These are phyloP conservation scores for Cenchrus purpureus DNA, from an alignment of 176 grass and related monocot species.

Conservation along the genomic window DNA sequence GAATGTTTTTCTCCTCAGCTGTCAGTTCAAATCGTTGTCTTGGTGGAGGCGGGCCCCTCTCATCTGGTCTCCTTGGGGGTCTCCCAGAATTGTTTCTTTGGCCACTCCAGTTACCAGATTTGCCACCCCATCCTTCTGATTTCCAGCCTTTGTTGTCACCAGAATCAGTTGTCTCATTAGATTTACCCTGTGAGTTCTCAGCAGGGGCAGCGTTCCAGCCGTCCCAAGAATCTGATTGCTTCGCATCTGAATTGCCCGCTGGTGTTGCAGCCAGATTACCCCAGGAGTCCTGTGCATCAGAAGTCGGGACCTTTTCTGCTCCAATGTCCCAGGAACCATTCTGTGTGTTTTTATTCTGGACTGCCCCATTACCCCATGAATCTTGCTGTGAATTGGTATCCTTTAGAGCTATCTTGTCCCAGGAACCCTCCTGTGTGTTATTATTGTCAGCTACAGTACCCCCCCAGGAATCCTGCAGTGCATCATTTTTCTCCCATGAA, in stretches of 20 bases:
- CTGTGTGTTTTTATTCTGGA: constrained; percentile 6
- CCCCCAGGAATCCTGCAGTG: constrained; percentile 26
- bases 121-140: constrained; percentile 71
- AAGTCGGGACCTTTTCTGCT: constrained; percentile 20
- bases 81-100: constrained; percentile 55
- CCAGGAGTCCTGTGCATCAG: constrained; percentile 26
- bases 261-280: constrained; percentile 29
- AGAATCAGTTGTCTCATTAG: constrained; percentile 45
- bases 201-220: constrained; percentile 41
- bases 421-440: constrained; percentile 14
- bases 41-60: constrained; percentile 46
- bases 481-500: constrained; percentile 41
- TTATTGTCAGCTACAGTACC: constrained; percentile 10
- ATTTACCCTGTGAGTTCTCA: constrained; percentile 30
- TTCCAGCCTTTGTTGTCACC: constrained; percentile 62
- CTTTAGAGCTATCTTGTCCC: constrained; percentile 20
- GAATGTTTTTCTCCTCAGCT: constrained; percentile 72
- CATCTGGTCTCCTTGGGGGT: constrained; percentile 55
- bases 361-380: constrained; percentile 8
- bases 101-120: constrained; percentile 49
- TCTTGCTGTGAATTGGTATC: constrained; percentile 21
- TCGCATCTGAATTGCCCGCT: constrained; percentile 43
- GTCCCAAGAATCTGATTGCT: constrained; percentile 49
- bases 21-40: constrained; percentile 65
- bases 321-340: constrained; percentile 42